Percentiles rank a stretch among this genome's conserved stretches.
phyloP scores from a whole-genome alignment of 305 asterid species.

The Fraxinus greggii region DNA sequence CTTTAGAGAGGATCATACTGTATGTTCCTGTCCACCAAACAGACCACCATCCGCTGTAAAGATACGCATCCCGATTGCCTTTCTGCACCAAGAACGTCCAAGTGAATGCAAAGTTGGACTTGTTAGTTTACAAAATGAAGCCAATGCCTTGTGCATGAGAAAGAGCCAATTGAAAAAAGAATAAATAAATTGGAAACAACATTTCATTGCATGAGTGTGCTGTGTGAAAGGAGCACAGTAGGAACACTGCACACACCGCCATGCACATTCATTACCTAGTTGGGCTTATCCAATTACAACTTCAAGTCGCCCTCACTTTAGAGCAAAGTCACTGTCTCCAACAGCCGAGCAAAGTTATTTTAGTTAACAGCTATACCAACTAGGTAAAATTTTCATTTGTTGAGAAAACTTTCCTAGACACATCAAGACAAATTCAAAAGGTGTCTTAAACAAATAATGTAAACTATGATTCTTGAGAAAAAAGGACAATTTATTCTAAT shows the following conservation, averaged over 20 bases:
- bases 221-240: background rate
- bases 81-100: slow-evolving; percentile 38
- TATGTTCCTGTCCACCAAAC: slow-evolving; percentile 90
- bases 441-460: background rate
- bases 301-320: background rate
- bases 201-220: slow-evolving; percentile 3
- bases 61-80: slow-evolving; percentile 35
- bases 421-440: background rate
- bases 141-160: background rate
- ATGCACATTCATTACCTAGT: background rate
- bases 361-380: background rate
- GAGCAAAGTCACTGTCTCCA: background rate
- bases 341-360: background rate
- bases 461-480: background rate
- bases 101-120: background rate
- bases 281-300: slow-evolving; percentile 4
- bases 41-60: slow-evolving; percentile 77
- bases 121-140: background rate
- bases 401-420: background rate
- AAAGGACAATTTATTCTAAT: background rate
- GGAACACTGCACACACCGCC: background rate
- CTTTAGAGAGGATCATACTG: slow-evolving; percentile 81
- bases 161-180: background rate
- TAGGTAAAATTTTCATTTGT: background rate
- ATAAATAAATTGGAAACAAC: background rate